phyloP scores from a whole-genome alignment of 2,329 filamentous ascomycete species.

The Aspergillus persii region DNA sequence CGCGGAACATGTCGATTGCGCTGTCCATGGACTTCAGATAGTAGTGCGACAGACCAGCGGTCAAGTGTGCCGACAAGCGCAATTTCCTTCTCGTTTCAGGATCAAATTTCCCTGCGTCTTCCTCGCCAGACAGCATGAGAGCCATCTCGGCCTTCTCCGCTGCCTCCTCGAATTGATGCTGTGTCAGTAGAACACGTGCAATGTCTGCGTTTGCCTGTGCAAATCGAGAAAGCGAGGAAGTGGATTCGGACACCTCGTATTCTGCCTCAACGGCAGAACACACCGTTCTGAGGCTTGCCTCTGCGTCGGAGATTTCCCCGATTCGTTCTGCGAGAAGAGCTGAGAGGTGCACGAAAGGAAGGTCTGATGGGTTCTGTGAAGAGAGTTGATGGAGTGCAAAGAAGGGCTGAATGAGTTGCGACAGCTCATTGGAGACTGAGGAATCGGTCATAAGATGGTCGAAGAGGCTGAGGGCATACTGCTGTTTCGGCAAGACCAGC shows the following conservation, averaged over 20 bases:
- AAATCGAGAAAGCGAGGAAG: slow-evolving; percentile 69
- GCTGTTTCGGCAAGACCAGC: slow-evolving; percentile 68
- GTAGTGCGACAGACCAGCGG: slow-evolving; percentile 79
- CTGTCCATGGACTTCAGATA: slow-evolving; percentile 64
- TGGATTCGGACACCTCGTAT: slow-evolving; percentile 80
- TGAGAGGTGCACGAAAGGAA: slow-evolving; percentile 72
- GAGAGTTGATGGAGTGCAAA: slow-evolving; percentile 84
- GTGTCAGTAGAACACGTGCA: slow-evolving; percentile 76
- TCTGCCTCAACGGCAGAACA: slow-evolving; percentile 72
- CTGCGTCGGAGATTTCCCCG: slow-evolving; percentile 64
- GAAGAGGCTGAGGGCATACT: slow-evolving; percentile 79
- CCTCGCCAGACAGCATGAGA: slow-evolving; percentile 73
- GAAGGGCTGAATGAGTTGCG: slow-evolving; percentile 73
- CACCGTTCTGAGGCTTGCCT: slow-evolving; percentile 62
- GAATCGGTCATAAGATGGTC: slow-evolving; percentile 69
- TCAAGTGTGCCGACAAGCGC: slow-evolving; percentile 80
- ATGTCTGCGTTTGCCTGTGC: slow-evolving; percentile 83
- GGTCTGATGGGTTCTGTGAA: slow-evolving; percentile 66
- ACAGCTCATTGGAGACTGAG: slow-evolving; percentile 52
- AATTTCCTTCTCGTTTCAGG: slow-evolving; percentile 65
- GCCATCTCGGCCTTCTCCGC: slow-evolving; percentile 78
- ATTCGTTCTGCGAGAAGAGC: slow-evolving; percentile 81
- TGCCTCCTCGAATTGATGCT: slow-evolving; percentile 63
- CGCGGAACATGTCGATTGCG: slow-evolving; percentile 75
- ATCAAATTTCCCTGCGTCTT: slow-evolving; percentile 62